A percentile compares a stretch with the other conserved stretches of the same genome.
Evolutionary conservation across 2,329 filamentous ascomycete species (phyloP).

Genomic region (Ophiostoma pallidulum): DNA sequence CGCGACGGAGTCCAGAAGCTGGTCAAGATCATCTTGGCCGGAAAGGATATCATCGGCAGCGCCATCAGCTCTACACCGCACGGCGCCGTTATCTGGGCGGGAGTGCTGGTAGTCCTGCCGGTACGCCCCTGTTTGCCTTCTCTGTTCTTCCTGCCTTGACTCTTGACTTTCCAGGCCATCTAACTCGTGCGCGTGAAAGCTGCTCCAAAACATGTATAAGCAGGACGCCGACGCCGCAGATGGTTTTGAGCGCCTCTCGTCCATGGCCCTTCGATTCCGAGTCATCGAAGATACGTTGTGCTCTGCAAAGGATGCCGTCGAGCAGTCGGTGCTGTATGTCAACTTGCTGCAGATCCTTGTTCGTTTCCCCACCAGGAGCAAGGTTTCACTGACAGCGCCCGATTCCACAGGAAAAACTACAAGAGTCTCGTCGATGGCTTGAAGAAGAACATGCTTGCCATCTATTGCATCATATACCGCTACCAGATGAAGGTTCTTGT

Average conservation of each 20-base stretch:
- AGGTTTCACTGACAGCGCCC: too few species aligned
- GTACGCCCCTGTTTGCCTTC: too few species aligned
- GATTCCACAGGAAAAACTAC: too few species aligned
- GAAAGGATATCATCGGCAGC: not conserved
- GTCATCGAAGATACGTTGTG: not conserved
- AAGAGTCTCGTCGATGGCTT: not conserved
- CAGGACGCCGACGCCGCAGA: not conserved
- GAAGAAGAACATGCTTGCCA: not conserved
- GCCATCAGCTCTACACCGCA: not conserved
- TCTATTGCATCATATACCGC: not conserved
- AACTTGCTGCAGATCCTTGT: too few species aligned
- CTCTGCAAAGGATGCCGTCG: not conserved
- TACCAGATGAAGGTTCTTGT: not conserved
- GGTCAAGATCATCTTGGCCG: not conserved
- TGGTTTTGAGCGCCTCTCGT: not conserved
- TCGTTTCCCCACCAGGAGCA: too few species aligned
- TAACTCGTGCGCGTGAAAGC: too few species aligned
- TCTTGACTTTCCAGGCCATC: too few species aligned
- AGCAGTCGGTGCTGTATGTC: too few species aligned
- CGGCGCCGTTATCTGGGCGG: not conserved
- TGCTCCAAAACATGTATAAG: not conserved
- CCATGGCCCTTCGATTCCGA: not conserved
- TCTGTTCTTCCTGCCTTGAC: too few species aligned
- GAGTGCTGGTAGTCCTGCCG: conserved; percentile 1
- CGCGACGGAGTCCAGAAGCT: not conserved